Conservation (phyloP, 305 asterid species). For the Fraxinus latifolia region DNA sequence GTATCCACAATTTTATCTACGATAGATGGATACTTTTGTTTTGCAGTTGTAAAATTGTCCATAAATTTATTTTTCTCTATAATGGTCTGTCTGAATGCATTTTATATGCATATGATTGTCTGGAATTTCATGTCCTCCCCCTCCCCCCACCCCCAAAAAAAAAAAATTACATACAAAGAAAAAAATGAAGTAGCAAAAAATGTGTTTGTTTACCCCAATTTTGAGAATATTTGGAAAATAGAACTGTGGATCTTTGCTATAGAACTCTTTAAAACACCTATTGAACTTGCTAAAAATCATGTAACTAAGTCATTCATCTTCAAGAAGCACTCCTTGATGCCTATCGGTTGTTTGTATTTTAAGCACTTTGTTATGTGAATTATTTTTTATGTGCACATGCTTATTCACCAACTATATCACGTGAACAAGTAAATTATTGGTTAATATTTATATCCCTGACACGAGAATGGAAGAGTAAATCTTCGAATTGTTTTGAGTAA, state of each 20-base stretch:
- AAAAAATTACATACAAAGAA: neutral
- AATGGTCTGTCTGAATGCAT: neutral
- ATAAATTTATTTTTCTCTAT: neutral
- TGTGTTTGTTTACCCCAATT: neutral
- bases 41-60: neutral
- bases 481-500: neutral
- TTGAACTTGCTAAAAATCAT: neutral
- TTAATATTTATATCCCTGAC: neutral
- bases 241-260: neutral
- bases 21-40: neutral
- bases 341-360: neutral
- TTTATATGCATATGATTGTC: neutral
- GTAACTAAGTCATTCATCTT: neutral
- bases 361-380: neutral
- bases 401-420: neutral
- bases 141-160: neutral
- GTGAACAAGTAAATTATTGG: neutral
- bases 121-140: neutral
- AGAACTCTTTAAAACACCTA: neutral
- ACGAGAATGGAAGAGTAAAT: neutral
- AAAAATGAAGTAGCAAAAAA: neutral
- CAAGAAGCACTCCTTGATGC: neutral
- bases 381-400: neutral
- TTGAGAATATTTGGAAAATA: neutral
- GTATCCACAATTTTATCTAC: slow-evolving; percentile 31